Base-by-base conservation (phyloP, 2,329 filamentous ascomycete species). In the Fusarium pseudocircinatum region DNA sequence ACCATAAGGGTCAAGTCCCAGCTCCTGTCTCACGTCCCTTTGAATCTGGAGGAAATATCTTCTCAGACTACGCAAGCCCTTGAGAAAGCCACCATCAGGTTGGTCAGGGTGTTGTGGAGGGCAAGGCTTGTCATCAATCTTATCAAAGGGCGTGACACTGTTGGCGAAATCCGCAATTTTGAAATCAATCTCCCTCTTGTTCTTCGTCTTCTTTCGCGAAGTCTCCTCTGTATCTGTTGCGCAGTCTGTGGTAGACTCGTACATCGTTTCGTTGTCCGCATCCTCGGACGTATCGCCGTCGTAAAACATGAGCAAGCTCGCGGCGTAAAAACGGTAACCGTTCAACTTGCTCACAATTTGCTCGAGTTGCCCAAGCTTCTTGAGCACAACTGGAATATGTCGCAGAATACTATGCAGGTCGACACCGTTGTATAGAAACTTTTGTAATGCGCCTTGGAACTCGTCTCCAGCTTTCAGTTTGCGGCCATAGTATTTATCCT, bases 81-180 rank as follows among this genome's bases (percentile, higher is more conserved):
- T 92, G 44, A 99, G 85, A 78, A 98, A 99, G 1, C 96, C 96
- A 34, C 91, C 89, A 76, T 99, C 96, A 12, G 97, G 91, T 68
- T 94, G 92, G 40, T 92, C 85, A 0, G 94, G 94, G 79, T 97
- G 90, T 67, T 90, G 88, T 9, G 96, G 96, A 20, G 96, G 96
- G 76, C 96, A 98, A 9, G 88, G 84, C 77, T 87, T 87, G 70
- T 87, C 86, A 58, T 84, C 83, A 67, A 90, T 86, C 16, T 91
- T 83, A 78, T 97, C 95, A 74, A 96, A 93, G 8, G 94, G 93
- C 3, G 95, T 98, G 40, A 98, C 92, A 79, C 96, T 98, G 81
- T 99, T 99, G 72, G 96, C 96, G 84, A 99, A 99, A 82, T 99
- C 96, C 64, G 97, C 96, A 81, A 99, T 97, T 83, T 98, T 98